These are phyloP conservation scores for Metarhizium rileyi DNA, from an alignment of 2,329 filamentous ascomycete genomes.

Conservation along the genomic window DNA sequence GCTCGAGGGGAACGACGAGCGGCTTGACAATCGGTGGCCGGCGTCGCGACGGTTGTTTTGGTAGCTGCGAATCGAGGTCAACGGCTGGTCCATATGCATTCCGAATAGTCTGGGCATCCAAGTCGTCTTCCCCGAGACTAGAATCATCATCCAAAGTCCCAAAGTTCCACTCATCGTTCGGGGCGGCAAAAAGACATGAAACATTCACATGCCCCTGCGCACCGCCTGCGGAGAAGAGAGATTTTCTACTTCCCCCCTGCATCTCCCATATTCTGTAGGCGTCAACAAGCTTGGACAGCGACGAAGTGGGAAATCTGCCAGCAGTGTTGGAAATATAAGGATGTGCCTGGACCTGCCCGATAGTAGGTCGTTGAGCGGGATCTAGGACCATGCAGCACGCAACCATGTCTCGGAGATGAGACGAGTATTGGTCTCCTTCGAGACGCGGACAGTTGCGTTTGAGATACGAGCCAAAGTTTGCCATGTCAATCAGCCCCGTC, in stretches of 20 bases:
- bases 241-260: slow-evolving; percentile 59
- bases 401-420: slow-evolving; percentile 57
- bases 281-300: slow-evolving; percentile 55
- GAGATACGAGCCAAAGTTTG: slow-evolving; percentile 45
- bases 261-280: slow-evolving; percentile 68
- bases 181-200: slow-evolving; percentile 32
- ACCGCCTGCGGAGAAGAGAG: slow-evolving; percentile 51
- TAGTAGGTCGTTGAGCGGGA: slow-evolving; percentile 56
- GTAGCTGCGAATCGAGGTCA: slow-evolving; percentile 36
- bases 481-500: slow-evolving; percentile 35
- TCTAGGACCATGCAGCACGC: slow-evolving; percentile 63
- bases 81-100: slow-evolving; percentile 50
- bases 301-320: slow-evolving; percentile 51
- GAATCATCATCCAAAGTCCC: slow-evolving; percentile 56
- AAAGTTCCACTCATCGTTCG: slow-evolving; percentile 57
- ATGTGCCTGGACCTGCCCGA: slow-evolving; percentile 60
- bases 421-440: slow-evolving; percentile 61
- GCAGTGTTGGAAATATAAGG: slow-evolving; percentile 56
- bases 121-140: slow-evolving; percentile 42
- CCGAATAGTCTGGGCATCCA: slow-evolving; percentile 47
- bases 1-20: slow-evolving; percentile 40
- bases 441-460: slow-evolving; percentile 56
- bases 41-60: slow-evolving; percentile 47
- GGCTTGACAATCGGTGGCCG: slow-evolving; percentile 46
- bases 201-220: slow-evolving; percentile 42